Evolutionary conservation across 1,139 yeast genomes (phyloP).

Genomic region (Hyphopichia burtonii): DNA sequence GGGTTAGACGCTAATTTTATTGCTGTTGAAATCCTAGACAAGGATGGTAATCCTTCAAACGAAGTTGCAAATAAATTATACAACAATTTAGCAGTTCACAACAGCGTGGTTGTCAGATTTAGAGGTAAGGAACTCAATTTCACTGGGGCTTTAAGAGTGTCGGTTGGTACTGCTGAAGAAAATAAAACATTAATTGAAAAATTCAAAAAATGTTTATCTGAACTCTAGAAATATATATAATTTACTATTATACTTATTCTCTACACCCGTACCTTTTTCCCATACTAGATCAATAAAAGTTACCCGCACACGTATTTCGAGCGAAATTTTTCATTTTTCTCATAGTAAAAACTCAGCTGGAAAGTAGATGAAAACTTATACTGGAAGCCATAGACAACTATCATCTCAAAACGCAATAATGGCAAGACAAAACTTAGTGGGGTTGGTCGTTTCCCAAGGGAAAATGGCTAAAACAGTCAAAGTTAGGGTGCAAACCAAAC

Average conservation of each 20-base stretch:
- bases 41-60: slow-evolving; percentile 62
- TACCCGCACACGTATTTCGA: neutral
- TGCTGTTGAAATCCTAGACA: slow-evolving; percentile 66
- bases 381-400: too few species aligned
- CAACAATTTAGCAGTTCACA: slow-evolving; percentile 63
- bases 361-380: neutral
- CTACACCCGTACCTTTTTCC: too few species aligned
- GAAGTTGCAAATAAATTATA: slow-evolving; percentile 69
- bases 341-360: neutral
- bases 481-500: slow-evolving; percentile 77
- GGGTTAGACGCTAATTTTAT: slow-evolving; percentile 88
- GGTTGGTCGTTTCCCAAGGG: slow-evolving; percentile 93
- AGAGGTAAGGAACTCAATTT: slow-evolving; percentile 92
- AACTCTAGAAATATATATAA: slow-evolving; percentile 6
- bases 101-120: slow-evolving; percentile 81
- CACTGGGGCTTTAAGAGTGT: slow-evolving; percentile 78
- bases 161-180: slow-evolving; percentile 82
- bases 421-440: slow-evolving; percentile 90
- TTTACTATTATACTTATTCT: too few species aligned
- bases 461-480: slow-evolving; percentile 94
- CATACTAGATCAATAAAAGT: too few species aligned
- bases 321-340: neutral
- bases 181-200: slow-evolving; percentile 56
- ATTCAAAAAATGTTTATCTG: slow-evolving; percentile 29
- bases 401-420: slow-evolving; percentile 32